Percentiles rank a stretch among this genome's conserved stretches.
phyloP scores from a whole-genome alignment of 371 early-diverging fungal species.

The Rhizopus microsporus region DNA sequence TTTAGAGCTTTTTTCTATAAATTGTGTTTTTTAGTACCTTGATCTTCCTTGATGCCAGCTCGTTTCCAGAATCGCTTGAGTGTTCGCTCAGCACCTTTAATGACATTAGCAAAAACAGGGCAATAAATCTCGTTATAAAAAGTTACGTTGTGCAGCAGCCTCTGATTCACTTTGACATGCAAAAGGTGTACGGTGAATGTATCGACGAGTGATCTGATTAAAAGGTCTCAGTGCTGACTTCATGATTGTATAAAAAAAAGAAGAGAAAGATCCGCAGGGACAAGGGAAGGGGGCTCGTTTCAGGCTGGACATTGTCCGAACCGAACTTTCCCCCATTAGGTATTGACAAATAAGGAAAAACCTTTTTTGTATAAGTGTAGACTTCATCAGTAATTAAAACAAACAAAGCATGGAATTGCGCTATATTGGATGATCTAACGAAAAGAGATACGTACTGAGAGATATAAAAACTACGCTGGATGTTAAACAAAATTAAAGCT shows the following conservation, averaged over 20 bases:
- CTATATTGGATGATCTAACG: too few relatives aligned
- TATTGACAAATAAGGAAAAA: constrained; percentile 6
- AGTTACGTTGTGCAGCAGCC: constrained; percentile 30
- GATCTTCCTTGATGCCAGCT: constrained; percentile 60
- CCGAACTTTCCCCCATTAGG: neutral
- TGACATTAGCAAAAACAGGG: neutral
- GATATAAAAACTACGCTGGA: too few relatives aligned
- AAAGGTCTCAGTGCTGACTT: neutral
- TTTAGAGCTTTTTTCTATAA: constrained; percentile 1
- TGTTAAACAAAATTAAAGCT: too few relatives aligned
- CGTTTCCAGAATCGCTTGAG: constrained; percentile 78
- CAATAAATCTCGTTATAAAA: too few relatives aligned
- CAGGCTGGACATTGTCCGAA: neutral
- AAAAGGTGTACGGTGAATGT: constrained; percentile 15
- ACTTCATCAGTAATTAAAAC: neutral
- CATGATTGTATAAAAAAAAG: neutral
- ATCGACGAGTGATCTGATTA: constrained; percentile 9
- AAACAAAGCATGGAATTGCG: neutral
- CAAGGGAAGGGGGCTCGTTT: neutral
- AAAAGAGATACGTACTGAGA: too few relatives aligned
- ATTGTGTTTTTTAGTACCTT: constrained; percentile 37
- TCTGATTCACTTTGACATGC: constrained; percentile 14
- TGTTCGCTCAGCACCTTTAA: constrained; percentile 57
- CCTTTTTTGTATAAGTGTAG: neutral
- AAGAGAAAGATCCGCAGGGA: neutral